Conservation (phyloP, 2,329 filamentous ascomycete species). For the Fusarium kyushuense region DNA sequence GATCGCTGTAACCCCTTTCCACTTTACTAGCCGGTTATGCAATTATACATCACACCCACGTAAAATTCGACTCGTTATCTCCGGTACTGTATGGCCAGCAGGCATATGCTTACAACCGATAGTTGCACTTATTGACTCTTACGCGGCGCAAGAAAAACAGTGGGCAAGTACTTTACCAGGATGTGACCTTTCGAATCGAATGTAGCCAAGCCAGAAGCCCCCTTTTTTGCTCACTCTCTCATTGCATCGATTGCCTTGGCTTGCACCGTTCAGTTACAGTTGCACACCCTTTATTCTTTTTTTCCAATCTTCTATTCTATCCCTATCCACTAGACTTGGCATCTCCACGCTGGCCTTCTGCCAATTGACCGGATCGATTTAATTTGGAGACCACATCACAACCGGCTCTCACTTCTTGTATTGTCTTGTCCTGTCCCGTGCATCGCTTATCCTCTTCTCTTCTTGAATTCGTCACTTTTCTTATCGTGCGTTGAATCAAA, state of each 20-base stretch:
- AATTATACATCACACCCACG: not conserved
- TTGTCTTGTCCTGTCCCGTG: slow-evolving; percentile 12
- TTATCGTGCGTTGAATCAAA: slow-evolving; percentile 7
- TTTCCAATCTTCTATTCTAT: slow-evolving; percentile 15
- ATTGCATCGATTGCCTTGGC: slow-evolving; percentile 5
- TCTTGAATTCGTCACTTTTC: slow-evolving; percentile 20
- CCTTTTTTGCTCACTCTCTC: slow-evolving; percentile 15
- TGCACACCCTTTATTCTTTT: slow-evolving; percentile 14
- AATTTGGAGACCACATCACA: slow-evolving; percentile 17
- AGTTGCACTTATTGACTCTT: slow-evolving; percentile 20
- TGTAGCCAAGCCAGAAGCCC: slow-evolving; percentile 25
- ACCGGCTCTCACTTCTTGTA: slow-evolving; percentile 14
- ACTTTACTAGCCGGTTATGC: not conserved
- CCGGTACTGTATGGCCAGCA: not conserved
- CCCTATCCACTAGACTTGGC: slow-evolving; percentile 31
- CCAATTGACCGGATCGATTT: slow-evolving; percentile 30
- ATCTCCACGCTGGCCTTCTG: slow-evolving; percentile 30
- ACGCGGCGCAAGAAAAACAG: slow-evolving; percentile 22
- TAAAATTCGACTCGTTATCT: not conserved
- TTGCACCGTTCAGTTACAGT: slow-evolving; percentile 17
- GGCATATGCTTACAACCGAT: not conserved
- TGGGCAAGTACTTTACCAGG: slow-evolving; percentile 17
- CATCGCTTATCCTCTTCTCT: slow-evolving; percentile 10
- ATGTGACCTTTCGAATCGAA: slow-evolving; percentile 23
- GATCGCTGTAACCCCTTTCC: slow-evolving; percentile 28